Percentiles rank a stretch among this genome's conserved stretches.
phyloP scores from a whole-genome alignment of 179 eudicot species.

The Beta corolliflora region DNA sequence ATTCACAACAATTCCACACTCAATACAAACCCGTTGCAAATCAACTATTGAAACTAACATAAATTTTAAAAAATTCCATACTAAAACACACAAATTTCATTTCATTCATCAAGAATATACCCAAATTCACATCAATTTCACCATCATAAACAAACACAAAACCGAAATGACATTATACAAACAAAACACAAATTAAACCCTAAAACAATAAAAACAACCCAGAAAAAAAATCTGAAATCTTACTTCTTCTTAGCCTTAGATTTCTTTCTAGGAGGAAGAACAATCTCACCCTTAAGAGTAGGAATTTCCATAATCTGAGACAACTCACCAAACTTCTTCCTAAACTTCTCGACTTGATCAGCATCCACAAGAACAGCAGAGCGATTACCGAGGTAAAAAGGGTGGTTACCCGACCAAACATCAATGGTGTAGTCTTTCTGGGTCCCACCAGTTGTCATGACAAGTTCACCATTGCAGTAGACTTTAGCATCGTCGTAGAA shows the following conservation, averaged over 20 bases:
- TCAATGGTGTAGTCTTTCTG: conserved; percentile 71
- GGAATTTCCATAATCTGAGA: conserved; percentile 65
- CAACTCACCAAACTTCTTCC: conserved; percentile 65
- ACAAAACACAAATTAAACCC: not conserved
- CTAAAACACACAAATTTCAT: not conserved
- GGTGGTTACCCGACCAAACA: conserved; percentile 94
- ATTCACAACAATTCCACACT: not conserved
- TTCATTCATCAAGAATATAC: conserved; percentile 1
- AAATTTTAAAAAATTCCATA: not conserved
- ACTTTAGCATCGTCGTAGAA: conserved; percentile 69
- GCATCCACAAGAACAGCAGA: conserved; percentile 55
- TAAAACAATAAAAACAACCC: not conserved
- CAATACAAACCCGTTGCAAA: not conserved
- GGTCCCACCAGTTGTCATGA: conserved; percentile 84
- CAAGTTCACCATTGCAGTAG: conserved; percentile 75
- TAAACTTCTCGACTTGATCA: conserved; percentile 80
- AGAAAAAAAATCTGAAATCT: not conserved
- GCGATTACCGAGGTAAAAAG: conserved; percentile 67
- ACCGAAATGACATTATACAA: not conserved
- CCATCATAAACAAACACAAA: not conserved
- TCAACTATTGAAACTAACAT: not conserved
- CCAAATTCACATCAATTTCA: conserved; percentile 7
- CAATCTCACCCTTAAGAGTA: conserved; percentile 77
- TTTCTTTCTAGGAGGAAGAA: conserved; percentile 68
- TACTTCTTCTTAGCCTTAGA: conserved; percentile 58